Base-by-base conservation (phyloP, 2,329 filamentous ascomycete genomes). In the Diaporthe nobilis region DNA sequence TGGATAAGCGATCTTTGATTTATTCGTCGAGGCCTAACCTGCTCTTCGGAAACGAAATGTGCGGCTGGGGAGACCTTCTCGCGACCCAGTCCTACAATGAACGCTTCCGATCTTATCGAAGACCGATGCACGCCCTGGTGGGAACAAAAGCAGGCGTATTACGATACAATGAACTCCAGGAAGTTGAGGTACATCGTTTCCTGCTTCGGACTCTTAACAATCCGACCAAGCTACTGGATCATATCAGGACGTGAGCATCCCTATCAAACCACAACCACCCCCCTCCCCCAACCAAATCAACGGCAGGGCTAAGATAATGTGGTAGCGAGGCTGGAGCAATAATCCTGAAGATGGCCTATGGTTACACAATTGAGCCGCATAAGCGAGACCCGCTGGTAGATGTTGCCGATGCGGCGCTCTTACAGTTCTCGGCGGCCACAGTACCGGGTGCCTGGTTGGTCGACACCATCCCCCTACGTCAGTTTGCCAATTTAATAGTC, bases 391-490 rank as follows among this genome's bases (percentile, higher is more conserved):
- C 80, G 2, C 75, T 85, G 7, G 80, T 85, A 3, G 53, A 68
- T 0, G 63, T 84, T 15, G 79, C 82, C 7, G 81, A 83, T 6
- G 70, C 71, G 4, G 81, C 81, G 76, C 80, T 84, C 79, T 61
- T 61, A 10, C 77, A 82, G 20, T 81, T 84, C 58, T 80, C 81
- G 0, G 58, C 73, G 10, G 81, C 83, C 4, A 71, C 79, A 8
- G 77, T 81, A 0, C 84, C 84, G 0, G 71, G 82, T n/a, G 63
- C 78, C 4, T 85, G 83, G 83, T 34, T 78, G 0, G 82, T 85
- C 9, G 83, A 85, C 34, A 77, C 81, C 0, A n/a, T 85, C 0
- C 83, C 84, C 0, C 44, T 58, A 2, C 77, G 73, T 72, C 10
- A 28, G 76, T 71, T 37, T 72, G 25, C 28, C 10, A 34, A n/a